Percentiles rank a stretch among this genome's conserved stretches.
These are phyloP conservation scores for Lonicera japonica DNA, from an alignment of 129 eudicot genomes.

Conservation along the genomic window DNA sequence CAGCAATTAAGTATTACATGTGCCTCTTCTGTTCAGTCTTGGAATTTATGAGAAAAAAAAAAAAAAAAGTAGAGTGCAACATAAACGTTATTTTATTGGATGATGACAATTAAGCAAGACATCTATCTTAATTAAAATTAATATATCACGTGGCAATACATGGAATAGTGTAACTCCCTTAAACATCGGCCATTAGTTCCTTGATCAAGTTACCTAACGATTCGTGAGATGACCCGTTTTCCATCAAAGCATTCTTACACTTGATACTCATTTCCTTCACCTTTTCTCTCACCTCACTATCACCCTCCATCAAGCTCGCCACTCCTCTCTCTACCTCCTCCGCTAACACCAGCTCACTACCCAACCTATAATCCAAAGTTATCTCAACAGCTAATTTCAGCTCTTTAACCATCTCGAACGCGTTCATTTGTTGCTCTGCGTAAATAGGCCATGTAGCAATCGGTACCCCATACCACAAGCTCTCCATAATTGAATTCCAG, in stretches of 20 bases:
- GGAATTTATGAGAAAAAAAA: no score
- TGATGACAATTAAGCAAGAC: no score
- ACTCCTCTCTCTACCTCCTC: conserved; percentile 20
- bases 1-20: no score
- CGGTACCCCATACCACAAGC: conserved; percentile 21
- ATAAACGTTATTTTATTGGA: no score
- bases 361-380: conserved; percentile 12
- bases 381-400: conserved; percentile 9
- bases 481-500: conserved; percentile 20
- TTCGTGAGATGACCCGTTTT: neutral
- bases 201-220: neutral
- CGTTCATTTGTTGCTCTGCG: conserved; percentile 23
- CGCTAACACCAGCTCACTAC: conserved; percentile 8
- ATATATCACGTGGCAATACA: no score
- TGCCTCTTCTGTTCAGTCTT: no score
- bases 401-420: conserved; percentile 23
- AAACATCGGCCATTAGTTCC: neutral
- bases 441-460: conserved; percentile 23
- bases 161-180: neutral
- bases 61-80: no score
- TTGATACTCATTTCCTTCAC: conserved; percentile 9
- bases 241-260: conserved; percentile 7
- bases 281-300: conserved; percentile 5
- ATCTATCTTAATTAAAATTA: no score
- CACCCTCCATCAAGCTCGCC: conserved; percentile 12